A percentile compares a stretch with the other conserved stretches of the same genome.
These are phyloP conservation scores for Hysterangium stoloniferum DNA, from an alignment of 768 basidiomycete genomes.

Conservation along the genomic window DNA sequence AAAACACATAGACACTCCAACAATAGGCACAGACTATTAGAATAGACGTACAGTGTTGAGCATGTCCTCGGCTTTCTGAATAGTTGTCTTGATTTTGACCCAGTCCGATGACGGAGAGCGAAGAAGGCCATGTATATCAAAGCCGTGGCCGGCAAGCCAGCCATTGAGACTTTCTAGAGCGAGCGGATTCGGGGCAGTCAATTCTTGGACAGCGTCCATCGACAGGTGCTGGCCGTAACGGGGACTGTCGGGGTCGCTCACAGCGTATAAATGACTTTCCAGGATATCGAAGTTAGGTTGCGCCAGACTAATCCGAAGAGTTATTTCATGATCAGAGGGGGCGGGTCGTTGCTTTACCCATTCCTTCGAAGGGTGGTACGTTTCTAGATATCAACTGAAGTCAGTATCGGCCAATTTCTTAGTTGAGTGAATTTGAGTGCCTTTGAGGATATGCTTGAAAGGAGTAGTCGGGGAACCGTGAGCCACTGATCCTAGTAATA, in stretches of 20 bases:
- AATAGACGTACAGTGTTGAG: conserved; percentile 50
- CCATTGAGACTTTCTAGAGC: conserved; percentile 7
- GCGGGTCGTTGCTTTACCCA: conserved; percentile 4
- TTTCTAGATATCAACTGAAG: too few relatives aligned
- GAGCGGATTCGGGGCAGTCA: conserved; percentile 9
- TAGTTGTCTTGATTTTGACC: conserved; percentile 51
- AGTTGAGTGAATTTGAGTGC: too few relatives aligned
- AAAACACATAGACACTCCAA: neutral
- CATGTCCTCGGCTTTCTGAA: conserved; percentile 58
- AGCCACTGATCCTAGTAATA: too few relatives aligned
- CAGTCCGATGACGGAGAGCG: conserved; percentile 65
- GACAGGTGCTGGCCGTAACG: conserved; percentile 15
- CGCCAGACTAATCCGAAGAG: conserved; percentile 12
- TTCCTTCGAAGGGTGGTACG: too few relatives aligned
- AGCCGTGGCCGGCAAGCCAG: conserved; percentile 41
- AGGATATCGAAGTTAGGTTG: conserved; percentile 12
- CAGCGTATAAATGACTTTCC: conserved; percentile 12
- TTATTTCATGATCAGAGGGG: conserved; percentile 10
- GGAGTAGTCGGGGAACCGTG: too few relatives aligned
- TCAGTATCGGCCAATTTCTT: too few relatives aligned
- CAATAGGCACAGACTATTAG: neutral
- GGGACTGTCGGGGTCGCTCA: conserved; percentile 12
- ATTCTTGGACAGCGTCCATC: conserved; percentile 14
- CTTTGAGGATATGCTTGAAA: too few relatives aligned
- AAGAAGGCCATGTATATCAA: conserved; percentile 37